phyloP scores from a whole-genome alignment of 164 flowering plant species.

The Aristolochia contorta region DNA sequence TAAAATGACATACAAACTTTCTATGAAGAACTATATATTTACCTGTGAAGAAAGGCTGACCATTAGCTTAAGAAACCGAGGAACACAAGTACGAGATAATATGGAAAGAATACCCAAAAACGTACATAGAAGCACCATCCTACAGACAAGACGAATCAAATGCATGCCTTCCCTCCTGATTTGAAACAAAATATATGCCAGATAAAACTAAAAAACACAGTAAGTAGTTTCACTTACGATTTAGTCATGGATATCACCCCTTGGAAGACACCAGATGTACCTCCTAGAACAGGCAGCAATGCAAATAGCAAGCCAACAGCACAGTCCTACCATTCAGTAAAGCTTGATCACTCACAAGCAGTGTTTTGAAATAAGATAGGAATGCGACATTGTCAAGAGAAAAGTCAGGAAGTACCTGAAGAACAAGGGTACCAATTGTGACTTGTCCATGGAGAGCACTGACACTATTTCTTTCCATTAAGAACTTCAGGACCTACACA shows the following conservation, averaged over 20 bases:
- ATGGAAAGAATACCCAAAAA: conserved; percentile 66
- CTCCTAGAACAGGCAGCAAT: conserved; percentile 91
- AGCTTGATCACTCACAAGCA: neutral
- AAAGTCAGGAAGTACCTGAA: conserved; percentile 53
- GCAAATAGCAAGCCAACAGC: conserved; percentile 98
- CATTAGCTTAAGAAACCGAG: conserved; percentile 93
- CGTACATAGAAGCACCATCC: conserved; percentile 62
- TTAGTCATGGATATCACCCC: conserved; percentile 80
- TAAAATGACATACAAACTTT: too few relatives aligned
- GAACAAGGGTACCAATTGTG: conserved; percentile 79
- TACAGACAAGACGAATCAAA: conserved; percentile 10
- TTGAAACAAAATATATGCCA: neutral
- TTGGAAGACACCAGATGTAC: conserved; percentile 84
- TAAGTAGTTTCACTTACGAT: conserved; percentile 27
- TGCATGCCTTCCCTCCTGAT: neutral
- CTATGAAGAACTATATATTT: neutral
- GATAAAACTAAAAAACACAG: neutral
- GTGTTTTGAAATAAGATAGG: conserved; percentile 2
- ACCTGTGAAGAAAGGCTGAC: conserved; percentile 90
- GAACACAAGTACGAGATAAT: conserved; percentile 69
- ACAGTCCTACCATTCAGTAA: conserved; percentile 58
- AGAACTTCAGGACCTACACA: conserved; percentile 75
- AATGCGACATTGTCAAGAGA: too few relatives aligned
- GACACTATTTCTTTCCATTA: conserved; percentile 90
- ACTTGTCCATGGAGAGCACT: conserved; percentile 94